These are phyloP conservation scores for Alternaria longipes DNA, from an alignment of 2,329 filamentous ascomycete species.

Conservation along the genomic window DNA sequence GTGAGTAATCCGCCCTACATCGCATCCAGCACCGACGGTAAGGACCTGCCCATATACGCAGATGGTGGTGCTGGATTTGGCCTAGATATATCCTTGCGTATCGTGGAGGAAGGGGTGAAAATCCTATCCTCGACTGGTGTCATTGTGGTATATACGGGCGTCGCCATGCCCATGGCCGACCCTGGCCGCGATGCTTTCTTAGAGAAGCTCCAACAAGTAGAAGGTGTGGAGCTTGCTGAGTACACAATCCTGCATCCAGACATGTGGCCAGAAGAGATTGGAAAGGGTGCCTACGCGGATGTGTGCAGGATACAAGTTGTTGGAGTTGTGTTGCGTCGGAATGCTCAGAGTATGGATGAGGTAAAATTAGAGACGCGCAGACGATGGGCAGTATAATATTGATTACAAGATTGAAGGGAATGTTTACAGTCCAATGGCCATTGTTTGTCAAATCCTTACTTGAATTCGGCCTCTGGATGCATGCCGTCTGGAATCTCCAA, in stretches of 20 bases:
- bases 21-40: conserved; percentile 29
- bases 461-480: conserved; percentile 45
- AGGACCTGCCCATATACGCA: conserved; percentile 36
- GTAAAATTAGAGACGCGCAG: neutral
- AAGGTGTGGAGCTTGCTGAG: conserved; percentile 23
- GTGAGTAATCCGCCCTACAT: conserved; percentile 40
- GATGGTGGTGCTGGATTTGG: conserved; percentile 36
- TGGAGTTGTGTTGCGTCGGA: conserved; percentile 28
- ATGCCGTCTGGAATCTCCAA: conserved; percentile 48
- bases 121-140: conserved; percentile 25
- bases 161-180: conserved; percentile 28
- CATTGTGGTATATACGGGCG: conserved; percentile 35
- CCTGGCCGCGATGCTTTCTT: conserved; percentile 31
- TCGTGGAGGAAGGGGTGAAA: conserved; percentile 32
- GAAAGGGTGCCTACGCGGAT: conserved; percentile 31
- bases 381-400: conserved; percentile 5
- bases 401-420: neutral
- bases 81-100: conserved; percentile 30
- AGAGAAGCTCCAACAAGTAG: conserved; percentile 24
- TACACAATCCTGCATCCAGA: conserved; percentile 36
- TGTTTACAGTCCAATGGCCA: neutral
- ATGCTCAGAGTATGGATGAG: neutral
- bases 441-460: neutral
- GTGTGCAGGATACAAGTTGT: conserved; percentile 38
- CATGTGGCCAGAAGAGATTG: conserved; percentile 40